Evolutionary conservation across 1,139 yeast genomes (phyloP).

Genomic region (Saccharomycopsis hybrid): DNA sequence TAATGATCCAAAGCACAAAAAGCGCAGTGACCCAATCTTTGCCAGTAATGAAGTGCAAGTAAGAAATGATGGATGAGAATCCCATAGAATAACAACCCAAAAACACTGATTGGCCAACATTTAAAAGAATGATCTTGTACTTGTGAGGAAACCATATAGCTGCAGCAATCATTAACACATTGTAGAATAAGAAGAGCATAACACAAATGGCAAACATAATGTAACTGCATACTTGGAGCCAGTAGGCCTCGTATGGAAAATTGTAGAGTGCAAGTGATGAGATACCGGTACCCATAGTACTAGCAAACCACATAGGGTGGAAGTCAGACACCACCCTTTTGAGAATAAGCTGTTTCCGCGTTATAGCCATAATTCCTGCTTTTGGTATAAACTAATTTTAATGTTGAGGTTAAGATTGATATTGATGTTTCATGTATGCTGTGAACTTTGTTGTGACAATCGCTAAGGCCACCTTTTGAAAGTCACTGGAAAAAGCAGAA

Average conservation of each 20-base stretch:
- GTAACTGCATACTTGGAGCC: conserved; percentile 55
- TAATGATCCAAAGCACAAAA: conserved; percentile 68
- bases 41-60: conserved; percentile 22
- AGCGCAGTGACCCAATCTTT: conserved; percentile 37
- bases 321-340: conserved; percentile 16
- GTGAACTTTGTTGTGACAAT: too few relatives aligned
- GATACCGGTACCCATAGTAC: conserved; percentile 84
- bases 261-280: conserved; percentile 50
- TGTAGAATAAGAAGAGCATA: conserved; percentile 38
- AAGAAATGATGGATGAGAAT: conserved; percentile 43
- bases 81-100: conserved; percentile 84
- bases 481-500: too few relatives aligned
- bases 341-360: conserved; percentile 5
- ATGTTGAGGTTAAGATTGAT: too few relatives aligned
- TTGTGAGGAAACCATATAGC: conserved; percentile 34
- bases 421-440: too few relatives aligned
- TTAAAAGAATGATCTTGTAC: conserved; percentile 33
- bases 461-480: too few relatives aligned
- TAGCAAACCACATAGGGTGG: conserved; percentile 46
- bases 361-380: too few relatives aligned
- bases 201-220: conserved; percentile 54
- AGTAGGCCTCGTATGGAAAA: conserved; percentile 57
- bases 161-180: conserved; percentile 35
- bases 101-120: conserved; percentile 48
- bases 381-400: too few relatives aligned